Evolutionary conservation across 352 stramenopile genomes (phyloP).

Genomic region (Salisapilia sapeloensis): DNA sequence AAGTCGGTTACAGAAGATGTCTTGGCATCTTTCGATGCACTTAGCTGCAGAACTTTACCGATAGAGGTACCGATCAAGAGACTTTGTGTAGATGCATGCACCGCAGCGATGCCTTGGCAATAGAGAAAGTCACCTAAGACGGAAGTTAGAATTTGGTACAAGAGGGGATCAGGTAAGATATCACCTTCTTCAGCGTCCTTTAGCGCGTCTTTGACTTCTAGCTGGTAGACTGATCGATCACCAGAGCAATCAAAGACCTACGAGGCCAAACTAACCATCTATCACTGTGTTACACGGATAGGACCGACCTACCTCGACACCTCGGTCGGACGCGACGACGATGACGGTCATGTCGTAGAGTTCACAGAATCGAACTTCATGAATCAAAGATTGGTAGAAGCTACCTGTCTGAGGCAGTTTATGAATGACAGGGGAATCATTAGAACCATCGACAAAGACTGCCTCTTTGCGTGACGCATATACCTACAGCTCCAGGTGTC

Average conservation of each 20-base stretch:
- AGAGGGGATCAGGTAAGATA: not conserved
- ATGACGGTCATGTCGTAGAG: constrained; percentile 25
- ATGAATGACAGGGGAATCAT: constrained; percentile 16
- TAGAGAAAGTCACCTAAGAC: constrained; percentile 21
- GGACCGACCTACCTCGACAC: constrained; percentile 17
- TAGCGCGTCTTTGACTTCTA: constrained; percentile 32
- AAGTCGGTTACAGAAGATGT: constrained; percentile 21
- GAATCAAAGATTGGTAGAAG: constrained; percentile 23
- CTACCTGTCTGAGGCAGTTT: constrained; percentile 14
- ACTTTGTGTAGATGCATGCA: constrained; percentile 22
- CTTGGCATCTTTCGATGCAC: constrained; percentile 33
- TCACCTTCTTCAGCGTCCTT: constrained; percentile 24
- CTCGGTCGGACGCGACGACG: constrained; percentile 42
- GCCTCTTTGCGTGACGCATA: constrained; percentile 29
- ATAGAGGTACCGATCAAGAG: constrained; percentile 29
- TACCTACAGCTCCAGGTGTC: constrained; percentile 7
- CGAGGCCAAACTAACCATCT: not conserved
- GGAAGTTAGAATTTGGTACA: not conserved
- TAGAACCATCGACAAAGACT: constrained; percentile 18
- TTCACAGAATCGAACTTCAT: constrained; percentile 46
- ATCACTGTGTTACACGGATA: not conserved
- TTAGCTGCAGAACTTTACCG: constrained; percentile 37
- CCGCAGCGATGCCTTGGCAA: constrained; percentile 38
- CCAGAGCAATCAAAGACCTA: constrained; percentile 49
- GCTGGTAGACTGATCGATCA: constrained; percentile 29